Conservation (phyloP, 208 protist species). For the Leishmania aethiopica region DNA sequence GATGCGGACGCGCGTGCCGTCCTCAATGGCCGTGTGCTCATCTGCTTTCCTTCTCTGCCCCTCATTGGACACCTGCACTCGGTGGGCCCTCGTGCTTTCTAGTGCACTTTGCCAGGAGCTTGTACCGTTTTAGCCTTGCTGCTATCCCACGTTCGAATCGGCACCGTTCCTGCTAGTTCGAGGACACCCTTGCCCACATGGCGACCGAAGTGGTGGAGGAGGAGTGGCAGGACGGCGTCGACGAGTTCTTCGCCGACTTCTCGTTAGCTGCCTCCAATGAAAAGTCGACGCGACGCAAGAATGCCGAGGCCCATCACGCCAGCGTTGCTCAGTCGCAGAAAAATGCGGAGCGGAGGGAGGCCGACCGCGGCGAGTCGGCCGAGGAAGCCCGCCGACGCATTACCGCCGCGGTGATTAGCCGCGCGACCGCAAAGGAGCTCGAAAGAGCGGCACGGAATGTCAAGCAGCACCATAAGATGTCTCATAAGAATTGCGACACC, state of each 20-base stretch:
- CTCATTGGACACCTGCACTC: background rate
- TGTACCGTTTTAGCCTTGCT: background rate
- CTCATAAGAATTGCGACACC: slow-evolving; percentile 8
- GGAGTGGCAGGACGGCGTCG: slow-evolving; percentile 67
- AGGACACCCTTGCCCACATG: background rate
- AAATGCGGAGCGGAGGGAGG: slow-evolving; percentile 16
- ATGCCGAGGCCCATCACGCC: slow-evolving; percentile 40
- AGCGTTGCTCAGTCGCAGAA: slow-evolving; percentile 7
- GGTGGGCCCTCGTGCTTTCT: background rate
- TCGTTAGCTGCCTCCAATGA: slow-evolving; percentile 18
- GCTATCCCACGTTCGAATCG: background rate
- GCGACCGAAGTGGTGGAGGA: slow-evolving; percentile 30
- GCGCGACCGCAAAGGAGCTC: slow-evolving; percentile 71
- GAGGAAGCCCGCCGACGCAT: slow-evolving; percentile 64
- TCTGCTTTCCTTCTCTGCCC: background rate
- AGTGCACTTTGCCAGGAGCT: background rate
- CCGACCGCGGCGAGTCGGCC: slow-evolving; percentile 35
- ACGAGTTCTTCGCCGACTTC: slow-evolving; percentile 74
- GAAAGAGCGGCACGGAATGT: slow-evolving; percentile 30
- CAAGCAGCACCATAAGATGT: slow-evolving; percentile 22
- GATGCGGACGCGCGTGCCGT: background rate
- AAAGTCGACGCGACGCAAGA: slow-evolving; percentile 56
- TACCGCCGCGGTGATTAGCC: slow-evolving; percentile 53
- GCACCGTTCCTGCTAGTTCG: background rate
- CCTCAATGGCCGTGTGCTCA: background rate